Percentiles rank a stretch among this genome's conserved stretches.
Evolutionary conservation across 305 asterid genomes (phyloP).

Genomic region (Solanum chacoense): DNA sequence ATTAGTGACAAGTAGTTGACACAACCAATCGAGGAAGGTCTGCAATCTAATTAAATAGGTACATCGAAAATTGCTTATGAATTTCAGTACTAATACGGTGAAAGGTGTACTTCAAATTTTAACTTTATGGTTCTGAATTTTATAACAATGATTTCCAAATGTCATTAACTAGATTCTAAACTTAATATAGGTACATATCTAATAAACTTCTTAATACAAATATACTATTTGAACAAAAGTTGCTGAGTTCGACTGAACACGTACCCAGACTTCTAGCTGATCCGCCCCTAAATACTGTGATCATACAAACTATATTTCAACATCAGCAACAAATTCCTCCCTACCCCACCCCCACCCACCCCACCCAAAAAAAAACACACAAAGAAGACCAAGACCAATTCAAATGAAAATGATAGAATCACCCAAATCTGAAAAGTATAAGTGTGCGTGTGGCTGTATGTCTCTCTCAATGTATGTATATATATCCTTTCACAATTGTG

Average conservation of each 20-base stretch:
- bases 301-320: background rate
- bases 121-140: too few species aligned
- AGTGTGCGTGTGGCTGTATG: background rate
- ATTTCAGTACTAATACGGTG: background rate
- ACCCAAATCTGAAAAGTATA: background rate
- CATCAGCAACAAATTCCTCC: background rate
- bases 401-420: background rate
- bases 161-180: too few species aligned
- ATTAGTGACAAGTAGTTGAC: background rate
- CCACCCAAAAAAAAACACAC: background rate
- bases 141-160: too few species aligned
- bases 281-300: background rate
- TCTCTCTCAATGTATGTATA: background rate
- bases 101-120: too few species aligned
- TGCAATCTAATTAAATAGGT: background rate
- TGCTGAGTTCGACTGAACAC: background rate
- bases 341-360: background rate
- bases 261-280: background rate
- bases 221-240: too few species aligned
- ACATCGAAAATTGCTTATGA: background rate
- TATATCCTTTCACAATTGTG: background rate
- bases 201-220: too few species aligned
- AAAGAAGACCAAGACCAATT: background rate
- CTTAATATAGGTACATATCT: too few species aligned
- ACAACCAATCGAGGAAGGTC: background rate